Conservation (phyloP, 2,329 filamentous ascomycete genomes). For the Pseudopithomyces maydicus region DNA sequence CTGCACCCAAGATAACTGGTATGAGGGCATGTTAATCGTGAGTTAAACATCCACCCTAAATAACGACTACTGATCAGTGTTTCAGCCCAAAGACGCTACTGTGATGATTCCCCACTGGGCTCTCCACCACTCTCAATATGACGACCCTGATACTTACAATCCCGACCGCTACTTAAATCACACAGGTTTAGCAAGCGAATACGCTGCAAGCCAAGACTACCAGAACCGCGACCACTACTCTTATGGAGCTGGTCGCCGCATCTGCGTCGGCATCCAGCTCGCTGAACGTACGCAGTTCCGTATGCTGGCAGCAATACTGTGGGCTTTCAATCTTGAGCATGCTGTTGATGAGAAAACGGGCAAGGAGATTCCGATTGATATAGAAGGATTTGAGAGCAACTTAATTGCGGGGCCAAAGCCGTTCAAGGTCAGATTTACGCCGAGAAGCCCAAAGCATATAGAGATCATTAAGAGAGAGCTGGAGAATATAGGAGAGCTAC, state of each 20-base stretch:
- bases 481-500: slow-evolving; percentile 25
- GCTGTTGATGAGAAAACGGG: slow-evolving; percentile 45
- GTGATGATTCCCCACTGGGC: slow-evolving; percentile 37
- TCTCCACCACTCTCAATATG: slow-evolving; percentile 21
- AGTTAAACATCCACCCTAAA: slow-evolving; percentile 7
- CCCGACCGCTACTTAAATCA: slow-evolving; percentile 43
- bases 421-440: slow-evolving; percentile 57
- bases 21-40: slow-evolving; percentile 35
- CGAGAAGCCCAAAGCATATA: slow-evolving; percentile 46
- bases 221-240: slow-evolving; percentile 52
- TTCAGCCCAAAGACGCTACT: slow-evolving; percentile 29
- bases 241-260: slow-evolving; percentile 56
- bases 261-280: slow-evolving; percentile 59
- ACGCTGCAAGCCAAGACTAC: slow-evolving; percentile 40
- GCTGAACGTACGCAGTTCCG: slow-evolving; percentile 56
- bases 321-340: slow-evolving; percentile 54
- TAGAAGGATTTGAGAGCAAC: slow-evolving; percentile 37
- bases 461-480: slow-evolving; percentile 40
- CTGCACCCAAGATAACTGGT: slow-evolving; percentile 31
- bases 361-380: slow-evolving; percentile 43
- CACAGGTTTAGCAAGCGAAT: slow-evolving; percentile 41
- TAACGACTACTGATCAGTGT: slow-evolving; percentile 6
- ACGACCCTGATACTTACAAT: slow-evolving; percentile 38
- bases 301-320: slow-evolving; percentile 49
- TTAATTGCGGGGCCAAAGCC: slow-evolving; percentile 53